phyloP scores from a whole-genome alignment of 192 early-diverging fungal genomes.

The Helicostylum pulchrum region DNA sequence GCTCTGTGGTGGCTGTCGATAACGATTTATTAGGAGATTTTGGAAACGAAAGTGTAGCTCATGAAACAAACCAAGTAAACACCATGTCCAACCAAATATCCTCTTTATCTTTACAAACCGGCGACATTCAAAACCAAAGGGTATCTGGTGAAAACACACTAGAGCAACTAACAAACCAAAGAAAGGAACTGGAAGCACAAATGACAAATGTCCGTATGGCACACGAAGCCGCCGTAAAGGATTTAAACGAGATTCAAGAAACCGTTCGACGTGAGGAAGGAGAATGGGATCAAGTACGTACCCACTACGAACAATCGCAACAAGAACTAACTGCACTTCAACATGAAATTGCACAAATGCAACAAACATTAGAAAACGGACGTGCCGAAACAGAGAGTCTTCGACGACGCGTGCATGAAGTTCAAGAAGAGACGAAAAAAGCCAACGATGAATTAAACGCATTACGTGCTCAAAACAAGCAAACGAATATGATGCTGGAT shows the following conservation, averaged over 20 bases:
- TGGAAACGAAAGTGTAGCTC: constrained; percentile 48
- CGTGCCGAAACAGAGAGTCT: constrained; percentile 48
- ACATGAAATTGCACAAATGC: constrained; percentile 47
- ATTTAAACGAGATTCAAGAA: constrained; percentile 53
- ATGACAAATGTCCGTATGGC: constrained; percentile 53
- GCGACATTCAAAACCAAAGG: constrained; percentile 55
- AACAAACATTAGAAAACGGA: constrained; percentile 41
- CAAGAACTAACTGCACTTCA: constrained; percentile 41
- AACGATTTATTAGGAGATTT: constrained; percentile 37
- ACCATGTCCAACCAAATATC: constrained; percentile 57
- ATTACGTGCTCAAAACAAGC: constrained; percentile 53
- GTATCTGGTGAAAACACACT: constrained; percentile 55
- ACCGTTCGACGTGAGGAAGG: constrained; percentile 43
- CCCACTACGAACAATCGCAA: constrained; percentile 53
- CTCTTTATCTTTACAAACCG: constrained; percentile 46
- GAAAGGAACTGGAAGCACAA: constrained; percentile 58
- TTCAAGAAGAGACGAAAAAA: constrained; percentile 52
- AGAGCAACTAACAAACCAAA: constrained; percentile 53
- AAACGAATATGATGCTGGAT: constrained; percentile 59
- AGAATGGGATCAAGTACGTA: constrained; percentile 39
- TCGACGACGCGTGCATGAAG: constrained; percentile 42
- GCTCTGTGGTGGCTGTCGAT: constrained; percentile 2
- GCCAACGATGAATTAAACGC: constrained; percentile 54
- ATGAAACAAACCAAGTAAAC: constrained; percentile 60
- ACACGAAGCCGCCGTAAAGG: constrained; percentile 58